Percentiles rank a stretch among this genome's conserved stretches.
Evolutionary conservation across 2,329 filamentous ascomycete genomes (phyloP).

Genomic region (Raffaelea albimanens): DNA sequence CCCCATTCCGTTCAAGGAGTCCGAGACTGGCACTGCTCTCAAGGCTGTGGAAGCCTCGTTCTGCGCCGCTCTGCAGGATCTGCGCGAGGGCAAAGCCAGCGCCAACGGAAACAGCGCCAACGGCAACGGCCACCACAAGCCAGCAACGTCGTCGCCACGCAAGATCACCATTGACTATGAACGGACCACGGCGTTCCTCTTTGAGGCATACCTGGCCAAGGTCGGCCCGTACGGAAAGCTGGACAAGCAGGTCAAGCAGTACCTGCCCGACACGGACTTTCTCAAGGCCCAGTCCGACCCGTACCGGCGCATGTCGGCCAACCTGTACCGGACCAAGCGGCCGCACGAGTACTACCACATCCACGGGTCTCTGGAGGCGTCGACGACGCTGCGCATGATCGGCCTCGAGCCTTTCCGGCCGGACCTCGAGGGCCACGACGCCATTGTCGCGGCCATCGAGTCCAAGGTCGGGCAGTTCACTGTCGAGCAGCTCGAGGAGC

Average conservation of each 20-base stretch:
- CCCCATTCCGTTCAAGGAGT: conserved; percentile 13
- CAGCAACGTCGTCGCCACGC: conserved; percentile 23
- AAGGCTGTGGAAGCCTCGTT: conserved; percentile 41
- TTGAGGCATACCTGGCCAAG: conserved; percentile 48
- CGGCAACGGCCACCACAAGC: no score
- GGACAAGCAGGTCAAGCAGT: conserved; percentile 32
- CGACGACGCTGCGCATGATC: conserved; percentile 32
- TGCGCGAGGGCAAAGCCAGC: conserved; percentile 38
- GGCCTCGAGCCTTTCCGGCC: conserved; percentile 32
- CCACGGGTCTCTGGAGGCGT: conserved; percentile 37
- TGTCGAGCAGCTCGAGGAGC: conserved; percentile 29
- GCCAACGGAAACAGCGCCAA: no score
- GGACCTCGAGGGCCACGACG: conserved; percentile 20
- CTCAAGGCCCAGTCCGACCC: conserved; percentile 59
- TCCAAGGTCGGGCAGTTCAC: conserved; percentile 21
- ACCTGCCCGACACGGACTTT: conserved; percentile 47
- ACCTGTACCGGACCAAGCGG: conserved; percentile 12
- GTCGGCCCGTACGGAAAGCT: conserved; percentile 41
- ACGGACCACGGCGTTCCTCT: conserved; percentile 43
- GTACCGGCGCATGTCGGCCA: conserved; percentile 30
- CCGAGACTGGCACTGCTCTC: conserved; percentile 29
- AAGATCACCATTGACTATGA: conserved; percentile 35
- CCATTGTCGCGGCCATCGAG: conserved; percentile 50
- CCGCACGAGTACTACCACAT: conserved; percentile 44
- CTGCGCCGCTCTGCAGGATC: conserved; percentile 42